Evolutionary conservation across 108 stramenopile genomes (phyloP).

Genomic region (Epipyxis sp.): DNA sequence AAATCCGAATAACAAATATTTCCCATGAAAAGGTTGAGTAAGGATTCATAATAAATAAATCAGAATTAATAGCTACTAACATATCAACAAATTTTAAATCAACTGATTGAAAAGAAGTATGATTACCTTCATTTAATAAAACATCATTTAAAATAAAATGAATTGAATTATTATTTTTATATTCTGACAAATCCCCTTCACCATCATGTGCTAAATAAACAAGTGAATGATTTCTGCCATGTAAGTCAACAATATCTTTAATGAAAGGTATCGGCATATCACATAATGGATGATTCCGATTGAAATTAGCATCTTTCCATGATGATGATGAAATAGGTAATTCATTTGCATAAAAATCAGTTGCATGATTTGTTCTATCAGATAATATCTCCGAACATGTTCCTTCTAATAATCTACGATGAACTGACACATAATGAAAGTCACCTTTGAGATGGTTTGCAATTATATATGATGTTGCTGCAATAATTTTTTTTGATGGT

Average conservation of each 20-base stretch:
- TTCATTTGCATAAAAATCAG: background rate
- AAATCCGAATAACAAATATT: background rate
- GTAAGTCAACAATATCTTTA: background rate
- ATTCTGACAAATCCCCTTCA: background rate
- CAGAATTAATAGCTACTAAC: background rate
- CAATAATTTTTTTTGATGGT: background rate
- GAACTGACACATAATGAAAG: conserved; percentile 2
- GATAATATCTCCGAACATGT: background rate
- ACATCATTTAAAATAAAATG: background rate
- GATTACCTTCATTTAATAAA: background rate
- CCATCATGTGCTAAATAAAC: conserved; percentile 13
- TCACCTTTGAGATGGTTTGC: background rate
- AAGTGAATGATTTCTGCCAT: background rate
- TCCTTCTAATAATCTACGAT: conserved; percentile 1
- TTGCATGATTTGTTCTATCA: background rate
- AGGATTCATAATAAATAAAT: conserved; percentile 9
- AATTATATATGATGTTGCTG: background rate
- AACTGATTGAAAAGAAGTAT: background rate
- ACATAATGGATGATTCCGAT: background rate
- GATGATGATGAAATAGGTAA: background rate
- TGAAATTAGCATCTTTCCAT: background rate
- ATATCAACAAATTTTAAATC: conserved; percentile 12
- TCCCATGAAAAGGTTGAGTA: background rate
- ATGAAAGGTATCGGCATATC: background rate
- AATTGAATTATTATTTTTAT: background rate